Evolutionary conservation across 352 stramenopile species (phyloP).

Genomic region (Pythium brachiatum): DNA sequence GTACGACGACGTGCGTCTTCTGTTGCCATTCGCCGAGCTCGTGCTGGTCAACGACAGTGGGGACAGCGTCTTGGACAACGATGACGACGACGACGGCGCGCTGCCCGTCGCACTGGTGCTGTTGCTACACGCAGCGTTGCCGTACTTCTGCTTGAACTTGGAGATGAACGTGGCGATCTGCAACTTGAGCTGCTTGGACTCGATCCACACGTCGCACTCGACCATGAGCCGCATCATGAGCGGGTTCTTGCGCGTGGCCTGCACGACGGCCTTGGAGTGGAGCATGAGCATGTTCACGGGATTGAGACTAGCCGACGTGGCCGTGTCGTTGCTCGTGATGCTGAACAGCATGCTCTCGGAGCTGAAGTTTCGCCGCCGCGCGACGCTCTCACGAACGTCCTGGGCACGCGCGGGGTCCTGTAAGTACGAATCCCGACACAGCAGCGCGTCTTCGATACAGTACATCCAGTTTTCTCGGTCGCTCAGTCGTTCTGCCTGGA

Average conservation of each 20-base stretch:
- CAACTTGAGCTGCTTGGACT: constrained; percentile 36
- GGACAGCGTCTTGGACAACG: constrained; percentile 16
- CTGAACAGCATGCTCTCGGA: constrained; percentile 42
- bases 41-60: constrained; percentile 4
- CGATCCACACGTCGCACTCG: constrained; percentile 46
- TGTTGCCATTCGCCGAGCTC: background rate
- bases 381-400: constrained; percentile 57
- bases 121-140: background rate
- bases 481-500: constrained; percentile 52
- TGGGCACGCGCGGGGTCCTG: constrained; percentile 33
- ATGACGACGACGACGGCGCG: constrained; percentile 1
- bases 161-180: constrained; percentile 42
- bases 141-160: constrained; percentile 61
- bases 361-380: constrained; percentile 52
- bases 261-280: constrained; percentile 25
- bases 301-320: constrained; percentile 17
- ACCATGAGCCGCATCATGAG: constrained; percentile 36
- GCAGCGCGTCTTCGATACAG: constrained; percentile 68
- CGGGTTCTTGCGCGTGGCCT: constrained; percentile 29
- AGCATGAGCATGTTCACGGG: constrained; percentile 35
- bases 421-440: constrained; percentile 73
- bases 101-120: constrained; percentile 8
- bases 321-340: constrained; percentile 14
- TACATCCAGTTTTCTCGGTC: constrained; percentile 82
- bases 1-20: constrained; percentile 15